Evolutionary conservation across 805 yeast genomes (phyloP).

Genomic region (Suhomyces sp.): DNA sequence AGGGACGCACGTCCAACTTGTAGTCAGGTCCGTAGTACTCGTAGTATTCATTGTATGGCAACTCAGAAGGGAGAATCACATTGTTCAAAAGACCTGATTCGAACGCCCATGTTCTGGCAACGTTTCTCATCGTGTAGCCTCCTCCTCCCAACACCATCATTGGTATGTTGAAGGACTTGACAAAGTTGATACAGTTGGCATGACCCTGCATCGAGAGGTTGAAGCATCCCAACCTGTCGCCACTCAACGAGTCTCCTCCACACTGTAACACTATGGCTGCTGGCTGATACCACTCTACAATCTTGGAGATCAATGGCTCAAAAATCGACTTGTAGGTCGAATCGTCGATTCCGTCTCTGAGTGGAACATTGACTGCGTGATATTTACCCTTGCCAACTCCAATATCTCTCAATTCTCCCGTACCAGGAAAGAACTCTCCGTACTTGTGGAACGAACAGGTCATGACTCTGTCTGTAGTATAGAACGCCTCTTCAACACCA

Average conservation of each 20-base stretch:
- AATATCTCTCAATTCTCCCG: conserved; percentile 80
- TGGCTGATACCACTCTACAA: conserved; percentile 88
- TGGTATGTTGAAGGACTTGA: conserved; percentile 82
- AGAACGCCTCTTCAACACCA: conserved; percentile 93
- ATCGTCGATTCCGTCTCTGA: conserved; percentile 93
- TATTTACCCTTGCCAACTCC: conserved; percentile 86
- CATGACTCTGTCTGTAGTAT: conserved; percentile 88
- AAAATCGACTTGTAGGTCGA: conserved; percentile 78
- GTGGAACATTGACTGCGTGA: conserved; percentile 80
- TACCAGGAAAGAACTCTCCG: conserved; percentile 92
- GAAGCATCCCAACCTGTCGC: conserved; percentile 94
- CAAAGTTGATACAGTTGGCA: conserved; percentile 91
- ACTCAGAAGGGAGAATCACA: conserved; percentile 55
- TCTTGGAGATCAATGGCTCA: conserved; percentile 79
- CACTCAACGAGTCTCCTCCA: conserved; percentile 96
- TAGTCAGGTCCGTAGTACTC: conserved; percentile 98
- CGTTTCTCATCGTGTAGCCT: conserved; percentile 97
- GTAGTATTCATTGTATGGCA: conserved; percentile 93
- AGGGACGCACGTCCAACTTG: conserved; percentile 88
- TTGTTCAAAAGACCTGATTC: conserved; percentile 88
- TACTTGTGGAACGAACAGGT: conserved; percentile 89
- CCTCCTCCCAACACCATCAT: conserved; percentile 96
- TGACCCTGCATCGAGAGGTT: conserved; percentile 92
- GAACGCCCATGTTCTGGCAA: conserved; percentile 91
- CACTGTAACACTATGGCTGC: conserved; percentile 96